Percentiles rank a stretch among this genome's conserved stretches.
These are phyloP conservation scores for Aspergillus viridinutans DNA, from an alignment of 2,329 filamentous ascomycete species.

Conservation along the genomic window DNA sequence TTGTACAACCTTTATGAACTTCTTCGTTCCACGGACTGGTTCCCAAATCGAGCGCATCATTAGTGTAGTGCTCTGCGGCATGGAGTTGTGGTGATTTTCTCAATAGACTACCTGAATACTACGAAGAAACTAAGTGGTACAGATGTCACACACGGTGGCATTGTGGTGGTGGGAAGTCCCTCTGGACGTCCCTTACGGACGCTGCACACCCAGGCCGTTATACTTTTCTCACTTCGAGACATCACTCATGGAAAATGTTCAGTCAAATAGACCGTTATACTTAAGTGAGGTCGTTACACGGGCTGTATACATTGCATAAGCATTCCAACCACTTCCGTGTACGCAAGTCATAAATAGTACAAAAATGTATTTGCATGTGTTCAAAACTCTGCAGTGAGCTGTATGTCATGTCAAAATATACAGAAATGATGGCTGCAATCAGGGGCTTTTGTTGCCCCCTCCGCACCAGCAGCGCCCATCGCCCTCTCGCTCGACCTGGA, in stretches of 20 bases:
- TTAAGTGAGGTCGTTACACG: neutral
- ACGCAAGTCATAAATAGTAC: neutral
- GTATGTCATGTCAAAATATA: neutral
- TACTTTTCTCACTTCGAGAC: too few species aligned
- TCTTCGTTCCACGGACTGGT: neutral
- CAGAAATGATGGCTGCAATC: neutral
- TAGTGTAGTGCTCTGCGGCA: neutral
- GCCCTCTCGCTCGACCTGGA: slow-evolving; percentile 84
- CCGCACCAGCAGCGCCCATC: slow-evolving; percentile 64
- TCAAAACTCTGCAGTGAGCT: neutral
- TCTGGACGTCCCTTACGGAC: too few species aligned
- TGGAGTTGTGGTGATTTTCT: neutral
- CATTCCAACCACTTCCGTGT: neutral
- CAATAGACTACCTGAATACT: neutral
- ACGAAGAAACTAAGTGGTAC: neutral
- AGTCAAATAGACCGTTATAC: neutral
- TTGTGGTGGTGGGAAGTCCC: neutral
- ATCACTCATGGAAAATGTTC: too few species aligned
- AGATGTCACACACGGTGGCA: neutral
- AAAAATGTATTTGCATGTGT: neutral
- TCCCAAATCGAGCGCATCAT: neutral
- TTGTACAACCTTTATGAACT: neutral
- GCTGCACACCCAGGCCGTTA: neutral
- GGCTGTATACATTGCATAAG: neutral
- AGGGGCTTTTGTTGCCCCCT: slow-evolving; percentile 37